Conservation (phyloP, 805 yeast genomes). For the Cyberlindnera xylosilytica region DNA sequence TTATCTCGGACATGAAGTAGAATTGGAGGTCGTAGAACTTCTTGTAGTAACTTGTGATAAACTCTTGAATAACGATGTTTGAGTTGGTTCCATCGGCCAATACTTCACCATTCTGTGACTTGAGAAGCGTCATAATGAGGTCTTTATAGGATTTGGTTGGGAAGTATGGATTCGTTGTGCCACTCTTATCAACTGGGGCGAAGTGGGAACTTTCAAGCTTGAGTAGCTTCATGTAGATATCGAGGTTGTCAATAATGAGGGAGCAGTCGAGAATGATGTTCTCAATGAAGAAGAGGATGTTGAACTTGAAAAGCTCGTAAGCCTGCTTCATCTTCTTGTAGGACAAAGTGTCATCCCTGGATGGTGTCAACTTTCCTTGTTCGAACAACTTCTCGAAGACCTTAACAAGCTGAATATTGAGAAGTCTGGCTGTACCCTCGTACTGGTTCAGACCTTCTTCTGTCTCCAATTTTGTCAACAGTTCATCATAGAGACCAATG, state of each 20-base stretch:
- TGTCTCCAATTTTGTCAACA: constrained; percentile 19
- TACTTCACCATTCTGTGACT: constrained; percentile 35
- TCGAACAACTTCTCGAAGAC: constrained; percentile 24
- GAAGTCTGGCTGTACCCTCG: constrained; percentile 20
- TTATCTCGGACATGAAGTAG: constrained; percentile 58
- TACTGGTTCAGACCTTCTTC: constrained; percentile 19
- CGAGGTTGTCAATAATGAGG: constrained; percentile 49
- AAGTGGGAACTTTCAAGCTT: constrained; percentile 53
- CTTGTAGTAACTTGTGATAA: constrained; percentile 49
- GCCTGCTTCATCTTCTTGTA: constrained; percentile 60
- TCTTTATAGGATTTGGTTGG: constrained; percentile 51
- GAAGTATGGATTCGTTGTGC: constrained; percentile 48
- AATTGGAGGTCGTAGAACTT: constrained; percentile 76
- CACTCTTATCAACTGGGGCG: constrained; percentile 37
- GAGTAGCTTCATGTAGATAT: constrained; percentile 51
- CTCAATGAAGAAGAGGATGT: constrained; percentile 41
- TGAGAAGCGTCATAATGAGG: constrained; percentile 37
- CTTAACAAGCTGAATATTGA: constrained; percentile 23
- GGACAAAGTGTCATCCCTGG: constrained; percentile 42
- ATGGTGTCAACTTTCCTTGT: constrained; percentile 11
- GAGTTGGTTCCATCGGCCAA: constrained; percentile 46
- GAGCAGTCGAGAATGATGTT: constrained; percentile 41
- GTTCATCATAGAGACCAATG: constrained; percentile 21
- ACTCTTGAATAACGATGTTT: constrained; percentile 51
- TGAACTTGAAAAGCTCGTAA: constrained; percentile 51